Conservation (phyloP, 2,329 filamentous ascomycete species). For the Trichoderma simmonsii region DNA sequence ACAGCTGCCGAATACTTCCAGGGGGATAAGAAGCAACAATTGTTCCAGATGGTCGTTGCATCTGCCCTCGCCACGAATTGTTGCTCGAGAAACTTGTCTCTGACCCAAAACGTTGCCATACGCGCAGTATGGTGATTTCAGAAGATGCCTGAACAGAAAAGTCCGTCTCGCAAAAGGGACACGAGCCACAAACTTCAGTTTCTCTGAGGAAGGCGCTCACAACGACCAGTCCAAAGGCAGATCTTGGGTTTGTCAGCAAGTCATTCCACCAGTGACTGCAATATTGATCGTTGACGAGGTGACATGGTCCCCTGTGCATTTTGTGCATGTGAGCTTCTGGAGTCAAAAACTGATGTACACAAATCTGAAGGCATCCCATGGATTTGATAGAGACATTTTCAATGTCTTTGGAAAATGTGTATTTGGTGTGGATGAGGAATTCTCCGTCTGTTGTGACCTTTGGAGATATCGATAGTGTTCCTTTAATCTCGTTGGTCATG, state of each 20-base stretch:
- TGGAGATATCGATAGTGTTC: not conserved
- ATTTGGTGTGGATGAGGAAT: not conserved
- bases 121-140: not conserved
- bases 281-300: not conserved
- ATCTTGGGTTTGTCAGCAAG: not conserved
- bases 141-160: not conserved
- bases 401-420: not conserved
- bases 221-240: not conserved
- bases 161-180: not conserved
- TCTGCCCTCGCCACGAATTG: not conserved
- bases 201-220: not conserved
- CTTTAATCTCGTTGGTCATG: not conserved
- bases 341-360: not conserved
- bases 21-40: not conserved
- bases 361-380: not conserved
- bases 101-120: not conserved
- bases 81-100: not conserved
- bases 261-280: not conserved
- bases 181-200: not conserved
- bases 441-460: not conserved
- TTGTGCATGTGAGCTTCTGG: not conserved
- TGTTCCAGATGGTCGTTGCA: not conserved
- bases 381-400: not conserved
- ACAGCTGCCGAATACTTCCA: not conserved
- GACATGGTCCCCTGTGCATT: not conserved